Base-by-base conservation (phyloP, 2,329 filamentous ascomycete species). In the Cladosporium cucumerinum region DNA sequence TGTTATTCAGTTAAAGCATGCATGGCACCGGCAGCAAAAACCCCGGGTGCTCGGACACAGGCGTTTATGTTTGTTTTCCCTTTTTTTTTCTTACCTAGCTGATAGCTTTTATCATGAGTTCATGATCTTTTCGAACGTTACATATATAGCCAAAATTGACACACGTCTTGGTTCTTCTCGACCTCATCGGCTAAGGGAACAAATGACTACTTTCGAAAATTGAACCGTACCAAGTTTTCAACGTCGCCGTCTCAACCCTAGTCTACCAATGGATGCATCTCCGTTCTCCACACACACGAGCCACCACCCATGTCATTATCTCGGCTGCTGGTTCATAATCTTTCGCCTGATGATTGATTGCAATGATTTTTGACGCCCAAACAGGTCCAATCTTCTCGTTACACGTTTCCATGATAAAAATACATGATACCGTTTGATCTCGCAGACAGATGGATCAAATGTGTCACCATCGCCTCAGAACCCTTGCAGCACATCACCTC, bases 81-180 rank as follows among this genome's bases (percentile, higher is more conserved):
- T 18, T 34, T 39, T 26, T 32, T 28, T 12, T 52, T 26, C 36
- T 28, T 18, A 6, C 16, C 32, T 54, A 30, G 49, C 43, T 62
- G 49, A 61, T 61, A 61, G 59, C 30, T 48, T 48, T 54, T 25
- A 62, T 62, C 60, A 62, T 55, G 60, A 62, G 49, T 62, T 62
- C 60, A 54, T 61, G 58, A 62, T 62, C 25, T 21, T 46, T 46
- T 30, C n/a, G 55, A 58, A 58, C 23, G 55, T 30, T 30, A 30
- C 10, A 58, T 58, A 58, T n/a, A 58, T 46, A 43, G 21, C 30
- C 28, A 39, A 39, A 57, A 36, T 55, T 21, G 51, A 57, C n/a
- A 23, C 11, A 39, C 23, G 39, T 34, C 30, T 21, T 32, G 28
- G 28, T 57, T 7, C 30, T 23, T 21, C n/a, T 32, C 30, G 26